Evolutionary conservation across 2,329 filamentous ascomycete genomes (phyloP), one percentile per base, ranked within the genome.

Genomic region (Apiospora pterosperma): DNA sequence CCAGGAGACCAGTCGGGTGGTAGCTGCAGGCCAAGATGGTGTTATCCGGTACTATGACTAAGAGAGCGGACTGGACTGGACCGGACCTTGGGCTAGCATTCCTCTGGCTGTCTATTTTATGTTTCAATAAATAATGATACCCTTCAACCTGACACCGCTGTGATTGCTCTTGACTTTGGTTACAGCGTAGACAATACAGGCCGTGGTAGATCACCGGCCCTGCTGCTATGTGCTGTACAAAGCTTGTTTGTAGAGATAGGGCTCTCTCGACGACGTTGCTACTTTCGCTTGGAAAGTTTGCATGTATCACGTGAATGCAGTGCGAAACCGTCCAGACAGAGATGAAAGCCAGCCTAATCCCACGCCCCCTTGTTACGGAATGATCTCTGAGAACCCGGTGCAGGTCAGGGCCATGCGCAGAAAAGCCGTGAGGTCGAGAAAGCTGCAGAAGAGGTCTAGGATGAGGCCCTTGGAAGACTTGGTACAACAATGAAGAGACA

Each of bases 1-100:
- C n/a, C 92, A 97, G 79, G 96, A 99, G 83, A 96, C 91, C 21
- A 96, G 91, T 75, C 97, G 97, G 84, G 89, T 98, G 39, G 92
- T 90, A 2, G 96, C 94, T 36, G 96, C 93, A 14, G 96, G 96
- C 23, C 79, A 96, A 78, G 93, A 97, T 72, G 95, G 96, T 5
- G 84, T 90, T 58, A 92, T 99, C 67, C 92, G 91, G 76, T 95
- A 95, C 76, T 98, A 94, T 93, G 96, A 98, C 84, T 98, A 84
- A 62, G 23, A 2, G 21, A 5, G 14, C n/a, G n/a, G 41, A n/a
- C 36, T 39, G 36, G 14, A 39, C 14, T 36, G 36, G 36, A 36
- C n/a, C 39, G 10, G 41, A 21, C 10, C 21, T 44, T 23, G 41
- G 21, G 41, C 5, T 23, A 25, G n/a, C 2, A 23, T 25, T 44